Evolutionary conservation across 768 basidiomycete species (phyloP).

Genomic region (Phaeolepiota aurea): DNA sequence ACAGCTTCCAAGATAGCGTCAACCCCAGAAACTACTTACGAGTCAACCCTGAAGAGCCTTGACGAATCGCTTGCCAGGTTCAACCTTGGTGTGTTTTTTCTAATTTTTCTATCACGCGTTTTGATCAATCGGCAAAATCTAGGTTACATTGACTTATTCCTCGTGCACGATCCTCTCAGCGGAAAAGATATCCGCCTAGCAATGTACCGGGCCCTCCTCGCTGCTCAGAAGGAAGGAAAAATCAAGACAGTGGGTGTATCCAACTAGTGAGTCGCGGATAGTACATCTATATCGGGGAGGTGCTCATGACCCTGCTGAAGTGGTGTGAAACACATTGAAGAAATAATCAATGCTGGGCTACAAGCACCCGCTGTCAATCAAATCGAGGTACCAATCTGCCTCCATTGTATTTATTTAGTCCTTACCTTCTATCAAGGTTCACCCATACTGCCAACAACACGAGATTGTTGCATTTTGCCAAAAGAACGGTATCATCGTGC

Average conservation of each 20-base stretch:
- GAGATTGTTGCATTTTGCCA: constrained; percentile 71
- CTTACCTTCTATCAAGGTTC: constrained; percentile 70
- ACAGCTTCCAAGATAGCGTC: neutral
- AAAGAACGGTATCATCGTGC: constrained; percentile 47
- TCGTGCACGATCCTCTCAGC: constrained; percentile 62
- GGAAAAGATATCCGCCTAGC: constrained; percentile 47
- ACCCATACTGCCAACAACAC: constrained; percentile 77
- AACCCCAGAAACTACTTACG: constrained; percentile 11
- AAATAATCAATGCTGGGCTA: constrained; percentile 32
- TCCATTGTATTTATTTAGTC: neutral
- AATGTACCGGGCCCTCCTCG: constrained; percentile 59
- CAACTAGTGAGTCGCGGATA: neutral
- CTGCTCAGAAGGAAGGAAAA: constrained; percentile 52
- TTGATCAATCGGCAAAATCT: constrained; percentile 14
- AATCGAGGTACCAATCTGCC: constrained; percentile 18
- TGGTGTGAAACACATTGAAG: constrained; percentile 53
- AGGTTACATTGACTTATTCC: constrained; percentile 65
- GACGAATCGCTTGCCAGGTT: constrained; percentile 7
- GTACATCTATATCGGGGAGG: neutral
- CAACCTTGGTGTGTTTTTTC: constrained; percentile 6
- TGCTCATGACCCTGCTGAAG: neutral
- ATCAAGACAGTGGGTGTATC: constrained; percentile 45
- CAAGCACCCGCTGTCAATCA: constrained; percentile 57
- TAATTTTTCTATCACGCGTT: neutral
- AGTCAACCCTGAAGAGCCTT: constrained; percentile 5